A percentile compares a stretch with the other conserved stretches of the same genome.
These are phyloP conservation scores for Penicillium parvum DNA, from an alignment of 495 filamentous ascomycete species.

Conservation along the genomic window DNA sequence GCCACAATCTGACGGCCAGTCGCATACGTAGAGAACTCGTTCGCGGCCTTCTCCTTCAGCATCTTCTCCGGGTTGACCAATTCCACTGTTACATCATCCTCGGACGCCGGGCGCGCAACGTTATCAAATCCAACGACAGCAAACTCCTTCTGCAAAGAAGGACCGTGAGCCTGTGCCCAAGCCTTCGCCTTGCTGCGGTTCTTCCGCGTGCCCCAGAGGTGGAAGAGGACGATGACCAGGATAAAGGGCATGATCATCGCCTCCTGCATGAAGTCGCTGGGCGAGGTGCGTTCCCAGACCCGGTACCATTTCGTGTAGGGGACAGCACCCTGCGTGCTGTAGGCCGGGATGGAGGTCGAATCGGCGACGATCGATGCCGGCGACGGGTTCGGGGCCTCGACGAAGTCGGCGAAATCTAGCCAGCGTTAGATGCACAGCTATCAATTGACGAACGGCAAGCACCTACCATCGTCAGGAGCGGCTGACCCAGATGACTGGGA, in stretches of 20 bases:
- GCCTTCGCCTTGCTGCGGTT: slow-evolving; percentile 75
- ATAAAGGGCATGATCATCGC: slow-evolving; percentile 74
- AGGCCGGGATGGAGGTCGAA: slow-evolving; percentile 38
- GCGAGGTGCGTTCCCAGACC: slow-evolving; percentile 80
- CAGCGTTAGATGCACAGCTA: slow-evolving; percentile 3
- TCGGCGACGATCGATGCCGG: slow-evolving; percentile 48
- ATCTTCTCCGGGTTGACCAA: slow-evolving; percentile 51
- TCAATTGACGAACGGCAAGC: slow-evolving; percentile 9
- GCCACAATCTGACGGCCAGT: slow-evolving; percentile 91
- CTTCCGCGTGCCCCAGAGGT: slow-evolving; percentile 74
- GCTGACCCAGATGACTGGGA: slow-evolving; percentile 50
- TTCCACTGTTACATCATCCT: slow-evolving; percentile 38
- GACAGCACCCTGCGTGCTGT: slow-evolving; percentile 43
- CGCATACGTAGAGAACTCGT: slow-evolving; percentile 86
- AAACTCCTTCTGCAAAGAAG: slow-evolving; percentile 73
- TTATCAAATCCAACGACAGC: slow-evolving; percentile 77
- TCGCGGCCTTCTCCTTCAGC: slow-evolving; percentile 76
- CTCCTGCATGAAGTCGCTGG: slow-evolving; percentile 82
- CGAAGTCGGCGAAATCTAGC: slow-evolving; percentile 76
- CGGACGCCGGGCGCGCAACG: slow-evolving; percentile 36
- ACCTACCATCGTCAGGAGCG: slow-evolving; percentile 60
- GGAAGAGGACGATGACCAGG: slow-evolving; percentile 66
- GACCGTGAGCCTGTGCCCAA: slow-evolving; percentile 74
- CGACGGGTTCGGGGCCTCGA: slow-evolving; percentile 59
- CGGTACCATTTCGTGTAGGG: slow-evolving; percentile 96